phyloP scores from a whole-genome alignment of 306 rosid species.

The Sphenostylis stenocarpa region DNA sequence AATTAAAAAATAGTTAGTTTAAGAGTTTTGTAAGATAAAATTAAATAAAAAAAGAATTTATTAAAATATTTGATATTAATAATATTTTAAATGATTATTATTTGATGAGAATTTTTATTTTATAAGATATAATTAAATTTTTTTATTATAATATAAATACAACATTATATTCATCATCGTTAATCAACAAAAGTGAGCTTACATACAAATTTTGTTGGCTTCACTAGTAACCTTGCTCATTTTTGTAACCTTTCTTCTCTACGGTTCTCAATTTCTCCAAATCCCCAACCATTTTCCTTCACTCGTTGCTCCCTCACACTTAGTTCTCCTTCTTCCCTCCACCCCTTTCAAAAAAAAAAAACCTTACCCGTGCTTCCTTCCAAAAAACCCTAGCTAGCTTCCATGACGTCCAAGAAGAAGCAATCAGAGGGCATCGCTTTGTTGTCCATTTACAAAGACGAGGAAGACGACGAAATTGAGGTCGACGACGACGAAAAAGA shows the following conservation, averaged over 20 bases:
- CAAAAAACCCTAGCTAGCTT: conserved; percentile 38
- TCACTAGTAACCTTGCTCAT: too few species aligned
- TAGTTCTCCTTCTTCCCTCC: not conserved
- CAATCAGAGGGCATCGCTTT: conserved; percentile 79
- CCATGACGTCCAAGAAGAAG: conserved; percentile 70
- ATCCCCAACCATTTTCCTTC: not conserved
- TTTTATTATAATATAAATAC: too few species aligned
- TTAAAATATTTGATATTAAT: too few species aligned
- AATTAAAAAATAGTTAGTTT: too few species aligned
- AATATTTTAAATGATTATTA: too few species aligned
- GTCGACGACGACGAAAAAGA: conserved; percentile 54
- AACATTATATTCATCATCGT: too few species aligned
- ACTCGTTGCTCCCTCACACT: not conserved
- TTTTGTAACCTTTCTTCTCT: not conserved
- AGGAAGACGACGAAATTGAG: conserved; percentile 69
- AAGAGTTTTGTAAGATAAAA: too few species aligned
- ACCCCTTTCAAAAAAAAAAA: not conserved
- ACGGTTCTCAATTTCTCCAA: not conserved
- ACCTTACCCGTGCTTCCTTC: not conserved
- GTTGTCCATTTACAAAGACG: conserved; percentile 78
- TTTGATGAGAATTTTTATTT: too few species aligned
- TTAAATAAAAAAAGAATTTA: too few species aligned
- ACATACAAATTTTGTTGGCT: too few species aligned
- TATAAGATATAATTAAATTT: too few species aligned
- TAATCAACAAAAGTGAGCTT: too few species aligned